Evolutionary conservation across 441 rosid species (phyloP).

Genomic region (Erodium moschatum): DNA sequence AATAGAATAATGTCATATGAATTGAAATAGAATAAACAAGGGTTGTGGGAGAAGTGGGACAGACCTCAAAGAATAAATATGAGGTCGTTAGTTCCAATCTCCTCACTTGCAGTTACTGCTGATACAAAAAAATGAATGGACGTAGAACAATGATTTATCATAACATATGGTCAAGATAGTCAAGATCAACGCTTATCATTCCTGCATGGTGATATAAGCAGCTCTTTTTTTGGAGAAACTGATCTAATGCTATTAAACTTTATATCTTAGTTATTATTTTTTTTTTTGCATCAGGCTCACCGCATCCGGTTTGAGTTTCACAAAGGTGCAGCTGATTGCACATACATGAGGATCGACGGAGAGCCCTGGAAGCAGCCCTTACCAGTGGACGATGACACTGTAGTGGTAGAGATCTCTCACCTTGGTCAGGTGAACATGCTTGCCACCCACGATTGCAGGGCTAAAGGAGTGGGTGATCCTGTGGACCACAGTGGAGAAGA

Average conservation of each 20-base stretch:
- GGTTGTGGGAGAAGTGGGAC: neutral
- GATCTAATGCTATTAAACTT: neutral
- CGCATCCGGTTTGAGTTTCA: constrained; percentile 75
- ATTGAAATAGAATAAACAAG: neutral
- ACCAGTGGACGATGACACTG: constrained; percentile 60
- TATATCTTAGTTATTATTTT: neutral
- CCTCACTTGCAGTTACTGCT: too few relatives aligned
- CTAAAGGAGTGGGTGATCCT: constrained; percentile 49
- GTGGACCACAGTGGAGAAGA: constrained; percentile 29
- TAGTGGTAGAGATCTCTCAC: constrained; percentile 83
- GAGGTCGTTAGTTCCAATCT: too few relatives aligned
- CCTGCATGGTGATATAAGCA: too few relatives aligned
- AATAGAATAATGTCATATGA: neutral
- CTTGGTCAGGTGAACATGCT: constrained; percentile 85
- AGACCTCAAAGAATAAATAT: neutral
- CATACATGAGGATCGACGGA: constrained; percentile 94
- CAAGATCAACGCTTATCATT: too few relatives aligned
- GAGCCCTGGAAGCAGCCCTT: constrained; percentile 96
- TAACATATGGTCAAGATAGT: too few relatives aligned
- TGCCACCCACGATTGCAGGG: constrained; percentile 56
- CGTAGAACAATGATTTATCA: too few relatives aligned
- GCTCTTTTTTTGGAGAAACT: too few relatives aligned
- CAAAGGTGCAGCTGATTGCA: constrained; percentile 63
- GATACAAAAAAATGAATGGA: too few relatives aligned
- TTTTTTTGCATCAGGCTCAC: constrained; percentile 40